Evolutionary conservation across 2,329 filamentous ascomycete species (phyloP).

Genomic region (Arthrobotrys sinensis): DNA sequence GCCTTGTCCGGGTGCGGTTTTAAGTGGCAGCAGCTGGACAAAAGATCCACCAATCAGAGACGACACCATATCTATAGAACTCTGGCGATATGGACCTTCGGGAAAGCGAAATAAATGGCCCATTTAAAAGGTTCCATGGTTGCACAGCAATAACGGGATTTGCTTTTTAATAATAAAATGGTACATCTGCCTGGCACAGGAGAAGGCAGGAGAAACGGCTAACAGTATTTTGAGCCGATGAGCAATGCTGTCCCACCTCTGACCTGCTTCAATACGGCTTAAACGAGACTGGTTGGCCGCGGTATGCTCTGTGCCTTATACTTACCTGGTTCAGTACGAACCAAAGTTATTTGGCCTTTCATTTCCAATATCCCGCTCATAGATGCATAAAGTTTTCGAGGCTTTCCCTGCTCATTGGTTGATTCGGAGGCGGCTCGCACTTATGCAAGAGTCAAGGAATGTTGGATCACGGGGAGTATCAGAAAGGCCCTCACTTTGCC

Average conservation of each 20-base stretch:
- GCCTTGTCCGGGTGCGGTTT: slow-evolving; percentile 29
- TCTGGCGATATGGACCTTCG: not conserved
- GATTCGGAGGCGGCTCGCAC: slow-evolving; percentile 25
- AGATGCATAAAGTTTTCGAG: slow-evolving; percentile 8
- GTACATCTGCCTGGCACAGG: not conserved
- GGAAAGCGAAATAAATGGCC: slow-evolving; percentile 19
- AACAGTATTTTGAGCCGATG: slow-evolving; percentile 33
- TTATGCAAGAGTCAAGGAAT: slow-evolving; percentile 47
- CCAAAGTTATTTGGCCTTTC: slow-evolving; percentile 3
- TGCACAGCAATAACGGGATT: slow-evolving; percentile 46
- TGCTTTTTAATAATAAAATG: slow-evolving; percentile 53
- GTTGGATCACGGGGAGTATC: slow-evolving; percentile 55
- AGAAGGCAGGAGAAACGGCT: not conserved
- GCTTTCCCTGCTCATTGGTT: slow-evolving; percentile 28
- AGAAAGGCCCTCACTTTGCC: slow-evolving; percentile 14
- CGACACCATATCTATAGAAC: slow-evolving; percentile 15
- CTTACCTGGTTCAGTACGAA: slow-evolving; percentile 37
- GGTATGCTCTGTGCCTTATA: slow-evolving; percentile 16
- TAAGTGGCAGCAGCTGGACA: slow-evolving; percentile 27
- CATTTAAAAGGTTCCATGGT: slow-evolving; percentile 58
- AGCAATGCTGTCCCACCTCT: slow-evolving; percentile 14
- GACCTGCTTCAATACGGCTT: slow-evolving; percentile 25
- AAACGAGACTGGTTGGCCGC: slow-evolving; percentile 2
- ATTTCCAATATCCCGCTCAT: slow-evolving; percentile 16
- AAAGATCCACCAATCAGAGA: slow-evolving; percentile 59